Evolutionary conservation across 768 basidiomycete genomes (phyloP), one percentile per base, ranked within the genome.

Genomic region (Kwoniella pini): DNA sequence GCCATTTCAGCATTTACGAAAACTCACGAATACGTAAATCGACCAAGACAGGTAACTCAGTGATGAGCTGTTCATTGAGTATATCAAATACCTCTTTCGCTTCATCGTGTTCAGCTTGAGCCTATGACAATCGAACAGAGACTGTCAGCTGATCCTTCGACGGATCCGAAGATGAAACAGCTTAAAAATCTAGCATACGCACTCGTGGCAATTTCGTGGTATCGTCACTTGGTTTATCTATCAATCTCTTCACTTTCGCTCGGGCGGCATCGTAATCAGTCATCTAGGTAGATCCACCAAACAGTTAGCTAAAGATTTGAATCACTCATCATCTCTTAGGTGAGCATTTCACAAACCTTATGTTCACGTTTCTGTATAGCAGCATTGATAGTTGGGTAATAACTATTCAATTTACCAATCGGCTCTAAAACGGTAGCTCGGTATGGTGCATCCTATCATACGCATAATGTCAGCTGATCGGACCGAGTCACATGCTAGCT

Each of bases 61-160:
- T 80, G 67, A 95, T 88, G 71, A 98, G 86, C 70, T 97, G 92
- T 39, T 89, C 86, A 76, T 99, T 98, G 67, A 99, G 83, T 73
- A 91, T 80, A 61, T 95, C 89, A 77, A 94, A 99, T 52, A 96
- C 85, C 77, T 95, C 94, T 73, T 92, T 90, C 24, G 90, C 84
- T 63, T 97, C 93, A 71, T 99, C 96, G 75, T 91, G 84, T 72
- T 99, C 96, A 81, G 92, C 89, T 81, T 99, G 93, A 0, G 94
- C 88, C 91, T 91, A 67, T n/a, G n/a, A n/a, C n/a, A n/a, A n/a
- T n/a, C n/a, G n/a, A n/a, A n/a, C n/a, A n/a, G n/a, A n/a, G n/a
- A n/a, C n/a, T n/a, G n/a, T n/a, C n/a, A n/a, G n/a, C n/a, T n/a
- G n/a, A n/a, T n/a, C n/a, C n/a, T n/a, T n/a, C n/a, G n/a, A n/a